Conservation (phyloP, 345 rosid species). For the Eucalyptus pauciflora region DNA sequence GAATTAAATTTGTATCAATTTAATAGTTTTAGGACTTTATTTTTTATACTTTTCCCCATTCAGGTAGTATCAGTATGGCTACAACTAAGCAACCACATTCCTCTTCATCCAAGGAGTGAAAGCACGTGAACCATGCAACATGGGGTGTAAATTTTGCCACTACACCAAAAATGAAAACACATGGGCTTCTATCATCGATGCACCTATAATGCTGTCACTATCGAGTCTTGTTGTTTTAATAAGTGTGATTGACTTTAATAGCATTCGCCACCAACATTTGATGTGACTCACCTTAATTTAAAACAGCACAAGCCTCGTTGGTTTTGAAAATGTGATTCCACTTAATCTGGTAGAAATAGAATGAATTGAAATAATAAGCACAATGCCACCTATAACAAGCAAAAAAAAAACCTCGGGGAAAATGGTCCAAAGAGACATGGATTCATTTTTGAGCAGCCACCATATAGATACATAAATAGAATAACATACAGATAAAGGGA, state of each 20-base stretch:
- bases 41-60: too few relatives aligned
- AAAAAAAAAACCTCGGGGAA: neutral
- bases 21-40: accelerated
- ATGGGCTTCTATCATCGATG: too few relatives aligned
- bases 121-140: too few relatives aligned
- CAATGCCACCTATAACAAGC: neutral
- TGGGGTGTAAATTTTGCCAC: too few relatives aligned
- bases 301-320: neutral
- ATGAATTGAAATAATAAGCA: accelerated
- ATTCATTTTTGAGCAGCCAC: neutral
- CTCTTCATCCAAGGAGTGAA: too few relatives aligned
- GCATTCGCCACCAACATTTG: accelerated
- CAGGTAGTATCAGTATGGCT: accelerated
- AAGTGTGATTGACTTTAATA: too few relatives aligned
- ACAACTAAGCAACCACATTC: too few relatives aligned
- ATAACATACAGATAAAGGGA: neutral
- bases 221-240: accelerated
- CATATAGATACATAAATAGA: neutral
- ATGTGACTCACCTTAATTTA: too few relatives aligned
- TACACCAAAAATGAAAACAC: too few relatives aligned
- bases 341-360: neutral
- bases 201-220: neutral
- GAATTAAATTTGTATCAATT: accelerated
- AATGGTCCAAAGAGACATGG: neutral
- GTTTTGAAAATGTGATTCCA: neutral